These are phyloP conservation scores for Aureobasidium zeae DNA, from an alignment of 2,329 filamentous ascomycete genomes.

Conservation along the genomic window DNA sequence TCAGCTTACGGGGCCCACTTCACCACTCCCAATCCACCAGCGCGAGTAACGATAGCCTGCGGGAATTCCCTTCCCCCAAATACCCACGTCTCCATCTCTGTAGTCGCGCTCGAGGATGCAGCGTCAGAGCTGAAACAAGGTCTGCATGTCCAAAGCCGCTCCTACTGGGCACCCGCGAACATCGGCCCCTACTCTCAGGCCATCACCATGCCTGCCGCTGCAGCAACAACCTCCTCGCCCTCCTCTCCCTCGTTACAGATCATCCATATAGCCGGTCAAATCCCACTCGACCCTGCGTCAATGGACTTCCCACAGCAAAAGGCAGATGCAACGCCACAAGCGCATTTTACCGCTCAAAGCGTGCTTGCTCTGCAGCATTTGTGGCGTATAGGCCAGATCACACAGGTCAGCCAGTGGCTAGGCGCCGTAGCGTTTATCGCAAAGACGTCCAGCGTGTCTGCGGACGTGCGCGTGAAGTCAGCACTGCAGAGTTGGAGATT, in stretches of 20 bases:
- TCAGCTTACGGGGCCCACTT: slow-evolving; percentile 67
- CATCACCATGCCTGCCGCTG: slow-evolving; percentile 43
- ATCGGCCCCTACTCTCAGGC: slow-evolving; percentile 96
- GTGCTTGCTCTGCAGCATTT: slow-evolving; percentile 78
- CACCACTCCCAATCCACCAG: slow-evolving; percentile 67
- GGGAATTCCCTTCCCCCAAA: slow-evolving; percentile 55
- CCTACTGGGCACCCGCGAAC: slow-evolving; percentile 96
- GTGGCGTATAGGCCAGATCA: slow-evolving; percentile 67
- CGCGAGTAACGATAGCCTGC: slow-evolving; percentile 73
- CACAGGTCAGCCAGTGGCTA: slow-evolving; percentile 64
- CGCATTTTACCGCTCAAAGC: slow-evolving; percentile 46
- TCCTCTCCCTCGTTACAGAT: too few species aligned
- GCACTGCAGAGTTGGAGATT: slow-evolving; percentile 37
- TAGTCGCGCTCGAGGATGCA: slow-evolving; percentile 33
- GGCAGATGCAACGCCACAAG: background rate
- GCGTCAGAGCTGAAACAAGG: slow-evolving; percentile 31
- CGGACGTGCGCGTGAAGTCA: slow-evolving; percentile 16
- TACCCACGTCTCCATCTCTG: slow-evolving; percentile 52
- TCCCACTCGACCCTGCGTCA: slow-evolving; percentile 70
- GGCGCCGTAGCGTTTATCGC: slow-evolving; percentile 68
- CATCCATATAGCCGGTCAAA: slow-evolving; percentile 77
- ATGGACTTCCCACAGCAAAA: slow-evolving; percentile 52
- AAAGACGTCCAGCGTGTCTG: slow-evolving; percentile 18
- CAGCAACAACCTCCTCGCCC: slow-evolving; percentile 17
- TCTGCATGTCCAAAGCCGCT: slow-evolving; percentile 84